Percentiles rank a stretch among this genome's conserved stretches.
These are phyloP conservation scores for Tylopilus vinaceipallidus DNA, from an alignment of 768 basidiomycete species.

Conservation along the genomic window DNA sequence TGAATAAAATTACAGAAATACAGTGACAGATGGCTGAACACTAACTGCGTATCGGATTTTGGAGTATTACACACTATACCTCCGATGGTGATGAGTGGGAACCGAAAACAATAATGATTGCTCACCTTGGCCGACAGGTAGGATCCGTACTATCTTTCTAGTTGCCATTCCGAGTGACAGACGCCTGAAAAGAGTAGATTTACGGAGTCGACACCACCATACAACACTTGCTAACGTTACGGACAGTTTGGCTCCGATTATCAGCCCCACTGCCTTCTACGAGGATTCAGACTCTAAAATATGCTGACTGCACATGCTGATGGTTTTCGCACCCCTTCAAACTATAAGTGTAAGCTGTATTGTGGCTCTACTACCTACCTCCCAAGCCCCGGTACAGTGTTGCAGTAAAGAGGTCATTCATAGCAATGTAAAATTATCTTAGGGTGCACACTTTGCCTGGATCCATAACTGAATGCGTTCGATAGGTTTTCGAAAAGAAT, in stretches of 20 bases:
- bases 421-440: background rate
- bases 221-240: too few relatives aligned
- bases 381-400: background rate
- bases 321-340: background rate
- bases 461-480: constrained; percentile 1
- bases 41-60: constrained; percentile 6
- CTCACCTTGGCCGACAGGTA: constrained; percentile 20
- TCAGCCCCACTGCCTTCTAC: constrained; percentile 1
- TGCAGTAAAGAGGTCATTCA: background rate
- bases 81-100: constrained; percentile 18
- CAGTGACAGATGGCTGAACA: background rate
- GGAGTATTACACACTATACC: background rate
- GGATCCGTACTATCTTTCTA: constrained; percentile 8
- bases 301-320: background rate
- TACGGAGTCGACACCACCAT: constrained; percentile 1
- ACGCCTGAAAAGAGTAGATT: background rate
- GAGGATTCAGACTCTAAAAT: constrained; percentile 3
- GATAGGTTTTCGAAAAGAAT: background rate
- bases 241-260: too few relatives aligned
- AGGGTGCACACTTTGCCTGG: background rate
- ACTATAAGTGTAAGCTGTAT: background rate
- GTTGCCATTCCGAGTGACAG: constrained; percentile 11
- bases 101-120: constrained; percentile 15
- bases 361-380: background rate
- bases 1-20: constrained; percentile 5